Conservation (phyloP, 768 basidiomycete species). For the Psilocybe cubensis region DNA sequence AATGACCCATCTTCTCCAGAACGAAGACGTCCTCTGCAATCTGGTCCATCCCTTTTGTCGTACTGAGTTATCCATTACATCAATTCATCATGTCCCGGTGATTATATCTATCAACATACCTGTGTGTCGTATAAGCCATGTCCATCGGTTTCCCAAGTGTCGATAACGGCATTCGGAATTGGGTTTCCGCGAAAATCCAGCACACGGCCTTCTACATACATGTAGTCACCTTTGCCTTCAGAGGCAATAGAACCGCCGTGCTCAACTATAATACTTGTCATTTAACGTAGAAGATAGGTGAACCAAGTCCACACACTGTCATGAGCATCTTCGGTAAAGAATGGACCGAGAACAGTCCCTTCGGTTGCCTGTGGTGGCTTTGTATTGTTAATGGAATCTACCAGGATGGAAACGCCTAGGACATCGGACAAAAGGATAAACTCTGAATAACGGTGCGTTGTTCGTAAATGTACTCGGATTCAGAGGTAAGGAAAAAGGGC, state of each 20-base stretch:
- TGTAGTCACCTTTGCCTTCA: conserved; percentile 84
- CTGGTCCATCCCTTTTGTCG: conserved; percentile 54
- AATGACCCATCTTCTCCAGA: conserved; percentile 66
- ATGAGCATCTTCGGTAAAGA: conserved; percentile 78
- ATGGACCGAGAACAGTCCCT: conserved; percentile 80
- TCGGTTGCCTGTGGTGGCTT: conserved; percentile 67
- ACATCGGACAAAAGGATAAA: conserved; percentile 87
- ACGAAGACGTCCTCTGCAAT: conserved; percentile 72
- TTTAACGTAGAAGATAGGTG: neutral
- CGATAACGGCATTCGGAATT: conserved; percentile 66
- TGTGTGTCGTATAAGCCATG: conserved; percentile 50
- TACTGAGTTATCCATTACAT: conserved; percentile 36
- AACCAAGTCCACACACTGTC: conserved; percentile 52
- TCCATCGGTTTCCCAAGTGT: conserved; percentile 85
- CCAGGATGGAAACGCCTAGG: conserved; percentile 77
- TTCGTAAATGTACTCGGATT: neutral
- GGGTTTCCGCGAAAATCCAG: conserved; percentile 66
- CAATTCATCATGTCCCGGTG: neutral
- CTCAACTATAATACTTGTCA: conserved; percentile 44
- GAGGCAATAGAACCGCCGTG: conserved; percentile 81
- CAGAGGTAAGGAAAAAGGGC: neutral
- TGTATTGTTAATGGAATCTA: conserved; percentile 76
- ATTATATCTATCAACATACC: conserved; percentile 19
- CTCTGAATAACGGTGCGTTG: conserved; percentile 39
- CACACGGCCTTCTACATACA: conserved; percentile 80